Evolutionary conservation across 2,329 filamentous ascomycete species (phyloP).

Genomic region (Rutstroemia sp.): DNA sequence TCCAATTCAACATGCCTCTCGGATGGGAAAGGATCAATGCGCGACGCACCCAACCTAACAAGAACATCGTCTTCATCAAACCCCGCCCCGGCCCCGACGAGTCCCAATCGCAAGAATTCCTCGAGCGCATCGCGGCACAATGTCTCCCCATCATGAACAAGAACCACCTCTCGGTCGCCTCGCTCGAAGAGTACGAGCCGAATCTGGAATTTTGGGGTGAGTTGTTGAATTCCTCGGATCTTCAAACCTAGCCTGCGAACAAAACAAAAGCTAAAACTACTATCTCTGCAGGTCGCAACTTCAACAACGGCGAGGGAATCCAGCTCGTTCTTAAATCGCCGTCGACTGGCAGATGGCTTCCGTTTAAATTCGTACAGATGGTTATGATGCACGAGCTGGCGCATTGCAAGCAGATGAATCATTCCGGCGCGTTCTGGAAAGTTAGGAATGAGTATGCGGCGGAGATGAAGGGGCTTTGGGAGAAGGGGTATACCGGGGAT

Average conservation of each 20-base stretch:
- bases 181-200: constrained; percentile 73
- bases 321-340: constrained; percentile 73
- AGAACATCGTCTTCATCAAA: constrained; percentile 79
- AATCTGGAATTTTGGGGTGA: constrained; percentile 65
- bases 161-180: constrained; percentile 56
- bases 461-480: constrained; percentile 66
- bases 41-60: constrained; percentile 65
- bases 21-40: constrained; percentile 75
- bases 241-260: background rate
- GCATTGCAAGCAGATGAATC: constrained; percentile 89
- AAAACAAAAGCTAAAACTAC: background rate
- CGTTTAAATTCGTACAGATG: constrained; percentile 81
- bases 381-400: constrained; percentile 87
- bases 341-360: constrained; percentile 61
- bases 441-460: constrained; percentile 66
- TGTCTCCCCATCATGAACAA: constrained; percentile 66
- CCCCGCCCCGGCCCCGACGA: constrained; percentile 60
- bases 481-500: constrained; percentile 65
- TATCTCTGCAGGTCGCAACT: constrained; percentile 63
- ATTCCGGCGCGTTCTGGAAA: constrained; percentile 72
- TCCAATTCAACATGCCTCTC: constrained; percentile 53
- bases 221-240: background rate
- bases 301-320: constrained; percentile 82
- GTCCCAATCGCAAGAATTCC: constrained; percentile 57
- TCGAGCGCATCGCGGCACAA: constrained; percentile 74